These are phyloP conservation scores for Dioszegia crocea DNA, from an alignment of 768 basidiomycete genomes.

Conservation along the genomic window DNA sequence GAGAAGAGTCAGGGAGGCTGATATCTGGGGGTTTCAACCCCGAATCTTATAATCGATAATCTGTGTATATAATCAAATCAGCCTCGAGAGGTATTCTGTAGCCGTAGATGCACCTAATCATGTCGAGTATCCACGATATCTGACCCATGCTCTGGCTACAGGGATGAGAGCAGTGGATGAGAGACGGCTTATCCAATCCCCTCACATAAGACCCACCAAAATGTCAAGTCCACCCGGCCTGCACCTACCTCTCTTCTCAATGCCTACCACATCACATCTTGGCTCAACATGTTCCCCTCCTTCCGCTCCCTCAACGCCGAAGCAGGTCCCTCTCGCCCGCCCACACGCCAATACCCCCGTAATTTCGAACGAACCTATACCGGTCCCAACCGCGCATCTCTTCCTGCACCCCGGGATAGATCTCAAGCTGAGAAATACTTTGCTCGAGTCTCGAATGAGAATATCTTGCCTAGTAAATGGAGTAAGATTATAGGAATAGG, in stretches of 20 bases:
- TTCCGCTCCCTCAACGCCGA: constrained; percentile 1
- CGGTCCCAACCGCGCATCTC: constrained; percentile 20
- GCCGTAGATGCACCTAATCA: not conserved
- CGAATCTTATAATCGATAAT: not conserved
- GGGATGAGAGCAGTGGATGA: too few species aligned
- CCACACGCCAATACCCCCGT: constrained; percentile 4
- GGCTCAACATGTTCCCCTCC: not conserved
- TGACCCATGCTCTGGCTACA: not conserved
- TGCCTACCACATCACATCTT: not conserved
- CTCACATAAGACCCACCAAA: not conserved
- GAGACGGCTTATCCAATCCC: not conserved
- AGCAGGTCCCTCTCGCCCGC: constrained; percentile 8
- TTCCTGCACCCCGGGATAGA: constrained; percentile 12
- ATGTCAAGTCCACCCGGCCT: too few species aligned
- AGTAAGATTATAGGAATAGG: constrained; percentile 32
- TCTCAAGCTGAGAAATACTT: constrained; percentile 35
- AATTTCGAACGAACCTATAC: constrained; percentile 20
- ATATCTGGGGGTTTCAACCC: too few species aligned
- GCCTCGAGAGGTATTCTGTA: not conserved
- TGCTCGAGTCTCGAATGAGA: constrained; percentile 23
- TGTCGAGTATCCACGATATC: not conserved
- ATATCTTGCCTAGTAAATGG: constrained; percentile 20
- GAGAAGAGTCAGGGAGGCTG: not conserved
- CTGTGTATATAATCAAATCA: not conserved
- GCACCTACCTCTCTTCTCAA: not conserved